Base-by-base conservation (phyloP, 805 yeast species). In the Saccharomycopsis schoenii region DNA sequence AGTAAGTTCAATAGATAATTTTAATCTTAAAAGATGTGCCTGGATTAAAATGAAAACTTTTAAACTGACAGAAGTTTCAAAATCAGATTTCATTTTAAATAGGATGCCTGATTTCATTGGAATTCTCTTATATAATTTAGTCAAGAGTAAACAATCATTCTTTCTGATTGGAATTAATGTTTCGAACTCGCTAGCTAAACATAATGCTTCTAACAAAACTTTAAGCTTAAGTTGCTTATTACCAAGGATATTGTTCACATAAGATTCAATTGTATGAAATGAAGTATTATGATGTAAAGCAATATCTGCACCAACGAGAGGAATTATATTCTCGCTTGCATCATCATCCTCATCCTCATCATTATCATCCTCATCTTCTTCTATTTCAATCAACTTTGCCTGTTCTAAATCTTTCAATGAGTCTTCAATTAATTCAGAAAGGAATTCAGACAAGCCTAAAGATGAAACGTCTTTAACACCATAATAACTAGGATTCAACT, bases 401-500 rank as follows among this genome's bases (percentile, higher is more conserved):
- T 82, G 82, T 17, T 71, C 70, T 54, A 94, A 75, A 21, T 89
- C 96, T 39, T 77, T 77, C 64, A 93, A 68, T 0, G 89, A 77
- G 5, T 73, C 74, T 68, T 94, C 98, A 12, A 93, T 86, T 12
- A 90, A 69, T 56, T 91, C 97, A 0, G 97, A 91, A 51, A 94
- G 73, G 70, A 79, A 89, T 59, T 87, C 92, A 1, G 96, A 89
- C 6, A 93, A 71, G 0, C 96, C 96, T 37, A 79, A 72, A 54
- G 83, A 83, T 1, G 88, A 74, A 2, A 79, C 76, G 63, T 85
- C 88, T 50, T 76, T 76, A 8, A 89, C 80, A n/a, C 91, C 97
- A 69, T 94, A 94, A 69, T 81, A 94, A 62, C 94, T 83, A 2
- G 99, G 97, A 70, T 94, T 94, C 41, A 81, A 78, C 60, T 83